These are phyloP conservation scores for Schrenkiella parvula DNA, from an alignment of 345 rosid genomes.

Conservation along the genomic window DNA sequence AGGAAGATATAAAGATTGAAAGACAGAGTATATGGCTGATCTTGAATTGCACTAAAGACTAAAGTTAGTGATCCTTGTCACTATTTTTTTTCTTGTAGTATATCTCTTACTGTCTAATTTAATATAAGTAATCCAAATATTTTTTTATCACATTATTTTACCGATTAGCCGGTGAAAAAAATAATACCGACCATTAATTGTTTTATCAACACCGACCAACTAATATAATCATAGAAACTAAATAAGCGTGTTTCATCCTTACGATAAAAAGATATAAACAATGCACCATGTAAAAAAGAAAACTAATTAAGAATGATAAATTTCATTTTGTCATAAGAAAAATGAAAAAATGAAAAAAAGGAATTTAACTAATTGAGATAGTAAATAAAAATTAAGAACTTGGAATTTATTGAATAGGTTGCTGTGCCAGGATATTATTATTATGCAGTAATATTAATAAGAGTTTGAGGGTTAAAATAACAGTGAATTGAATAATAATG, in stretches of 20 bases:
- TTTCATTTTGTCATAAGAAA: too few species aligned
- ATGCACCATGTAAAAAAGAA: neutral
- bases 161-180: conserved; percentile 5
- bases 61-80: conserved; percentile 30
- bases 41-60: conserved; percentile 22
- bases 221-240: neutral
- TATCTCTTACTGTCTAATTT: neutral
- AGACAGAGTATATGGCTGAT: conserved; percentile 18
- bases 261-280: neutral
- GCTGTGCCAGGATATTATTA: too few species aligned
- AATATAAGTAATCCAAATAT: neutral
- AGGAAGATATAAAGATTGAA: neutral
- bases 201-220: conserved; percentile 10
- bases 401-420: too few species aligned
- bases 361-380: too few species aligned
- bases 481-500: too few species aligned
- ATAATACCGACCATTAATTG: too few species aligned
- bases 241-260: neutral
- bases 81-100: neutral
- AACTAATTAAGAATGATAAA: too few species aligned
- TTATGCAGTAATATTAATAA: too few species aligned
- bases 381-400: too few species aligned
- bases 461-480: too few species aligned
- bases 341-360: too few species aligned
- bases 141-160: neutral